phyloP scores from a whole-genome alignment of 2,329 filamentous ascomycete species.

The Penicillium italicum region DNA sequence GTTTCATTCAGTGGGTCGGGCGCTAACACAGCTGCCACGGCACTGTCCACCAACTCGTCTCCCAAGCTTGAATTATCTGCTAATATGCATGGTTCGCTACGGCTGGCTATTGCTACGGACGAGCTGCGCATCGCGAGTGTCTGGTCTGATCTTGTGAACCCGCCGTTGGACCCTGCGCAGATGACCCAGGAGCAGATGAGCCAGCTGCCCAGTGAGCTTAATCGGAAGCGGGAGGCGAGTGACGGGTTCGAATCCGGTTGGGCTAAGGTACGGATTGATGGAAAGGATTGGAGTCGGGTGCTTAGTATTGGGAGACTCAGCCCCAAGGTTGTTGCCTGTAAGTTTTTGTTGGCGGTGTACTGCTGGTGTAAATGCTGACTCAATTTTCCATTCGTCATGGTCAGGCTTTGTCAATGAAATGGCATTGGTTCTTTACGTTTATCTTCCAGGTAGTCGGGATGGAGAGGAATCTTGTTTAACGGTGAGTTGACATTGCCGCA shows the following conservation, averaged over 20 bases:
- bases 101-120: conserved; percentile 76
- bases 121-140: conserved; percentile 77
- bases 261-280: conserved; percentile 88
- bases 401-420: conserved; percentile 46
- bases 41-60: conserved; percentile 21
- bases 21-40: conserved; percentile 32
- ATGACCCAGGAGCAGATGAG: conserved; percentile 62
- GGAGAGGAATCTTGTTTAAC: conserved; percentile 47
- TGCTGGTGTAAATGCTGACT: background rate
- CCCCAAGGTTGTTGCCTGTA: conserved; percentile 86
- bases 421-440: conserved; percentile 46
- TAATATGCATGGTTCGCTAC: conserved; percentile 89
- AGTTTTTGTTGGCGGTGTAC: conserved; percentile 27
- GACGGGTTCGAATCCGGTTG: conserved; percentile 74
- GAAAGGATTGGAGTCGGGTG: conserved; percentile 91
- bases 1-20: background rate
- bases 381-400: background rate
- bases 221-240: conserved; percentile 63
- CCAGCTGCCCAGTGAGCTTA: conserved; percentile 76
- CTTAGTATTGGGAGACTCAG: conserved; percentile 86
- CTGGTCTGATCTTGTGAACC: conserved; percentile 84
- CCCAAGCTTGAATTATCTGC: conserved; percentile 80
- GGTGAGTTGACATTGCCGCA: conserved; percentile 28
- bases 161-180: conserved; percentile 75
- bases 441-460: conserved; percentile 41